phyloP scores from a whole-genome alignment of 495 filamentous ascomycete genomes.

The Letharia columbiana region DNA sequence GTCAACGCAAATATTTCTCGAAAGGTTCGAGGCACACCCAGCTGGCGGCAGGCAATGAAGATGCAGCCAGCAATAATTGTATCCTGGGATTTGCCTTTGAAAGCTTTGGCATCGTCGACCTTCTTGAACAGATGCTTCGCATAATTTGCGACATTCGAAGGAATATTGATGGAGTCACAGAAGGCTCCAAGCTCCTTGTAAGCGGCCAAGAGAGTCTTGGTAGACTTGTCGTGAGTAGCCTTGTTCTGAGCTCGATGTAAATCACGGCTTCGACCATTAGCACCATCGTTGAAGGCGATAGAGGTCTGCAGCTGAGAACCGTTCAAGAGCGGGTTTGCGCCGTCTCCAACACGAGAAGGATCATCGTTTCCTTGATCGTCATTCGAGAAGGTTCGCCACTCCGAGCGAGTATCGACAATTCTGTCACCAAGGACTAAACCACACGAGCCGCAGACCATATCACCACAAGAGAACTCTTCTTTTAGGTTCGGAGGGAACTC shows the following conservation, averaged over 20 bases:
- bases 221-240: slow-evolving; percentile 74
- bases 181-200: slow-evolving; percentile 85
- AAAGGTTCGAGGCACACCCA: slow-evolving; percentile 78
- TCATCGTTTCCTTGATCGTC: slow-evolving; percentile 92
- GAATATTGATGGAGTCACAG: slow-evolving; percentile 77
- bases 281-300: slow-evolving; percentile 73
- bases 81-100: slow-evolving; percentile 93
- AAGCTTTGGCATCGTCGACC: slow-evolving; percentile 80
- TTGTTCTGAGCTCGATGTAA: slow-evolving; percentile 83
- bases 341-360: slow-evolving; percentile 94
- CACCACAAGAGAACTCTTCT: slow-evolving; percentile 84
- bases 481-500: slow-evolving; percentile 84
- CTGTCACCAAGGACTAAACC: slow-evolving; percentile 86
- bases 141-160: slow-evolving; percentile 68
- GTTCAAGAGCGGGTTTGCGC: slow-evolving; percentile 74
- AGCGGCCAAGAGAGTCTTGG: slow-evolving; percentile 66
- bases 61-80: slow-evolving; percentile 92
- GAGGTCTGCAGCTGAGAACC: slow-evolving; percentile 87
- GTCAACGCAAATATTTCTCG: slow-evolving; percentile 86
- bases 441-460: slow-evolving; percentile 86
- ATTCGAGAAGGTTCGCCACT: slow-evolving; percentile 98
- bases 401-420: slow-evolving; percentile 87
- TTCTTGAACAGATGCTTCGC: slow-evolving; percentile 93
- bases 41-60: slow-evolving; percentile 92
- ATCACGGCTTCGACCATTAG: slow-evolving; percentile 56